Conservation (phyloP, 2,329 filamentous ascomycete genomes). For the Periglandula ipomoeae region DNA sequence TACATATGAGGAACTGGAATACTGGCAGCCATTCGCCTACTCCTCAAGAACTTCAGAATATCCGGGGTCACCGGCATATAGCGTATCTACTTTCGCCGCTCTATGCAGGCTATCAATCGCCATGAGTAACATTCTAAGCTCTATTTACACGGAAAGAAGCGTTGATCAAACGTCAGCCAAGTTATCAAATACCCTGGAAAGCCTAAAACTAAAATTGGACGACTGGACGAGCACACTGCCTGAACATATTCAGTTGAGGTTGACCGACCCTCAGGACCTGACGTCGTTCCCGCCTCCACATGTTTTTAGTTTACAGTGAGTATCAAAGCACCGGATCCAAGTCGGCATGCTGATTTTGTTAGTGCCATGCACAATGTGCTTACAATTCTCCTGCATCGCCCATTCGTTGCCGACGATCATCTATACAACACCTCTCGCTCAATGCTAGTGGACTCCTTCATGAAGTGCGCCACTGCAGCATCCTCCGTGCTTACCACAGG, state of each 20-base stretch:
- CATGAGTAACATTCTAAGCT: slow-evolving; percentile 35
- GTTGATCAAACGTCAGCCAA: slow-evolving; percentile 24
- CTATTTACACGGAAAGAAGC: slow-evolving; percentile 34
- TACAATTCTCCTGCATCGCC: slow-evolving; percentile 43
- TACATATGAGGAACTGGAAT: slow-evolving; percentile 42
- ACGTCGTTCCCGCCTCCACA: slow-evolving; percentile 30
- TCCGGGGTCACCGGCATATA: slow-evolving; percentile 29
- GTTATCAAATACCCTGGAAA: slow-evolving; percentile 25
- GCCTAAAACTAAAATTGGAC: slow-evolving; percentile 30
- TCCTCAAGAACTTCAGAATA: slow-evolving; percentile 18
- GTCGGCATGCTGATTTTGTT: not conserved
- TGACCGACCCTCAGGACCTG: slow-evolving; percentile 13
- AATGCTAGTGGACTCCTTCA: slow-evolving; percentile 33
- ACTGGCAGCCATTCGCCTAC: slow-evolving; percentile 37
- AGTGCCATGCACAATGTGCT: slow-evolving; percentile 27
- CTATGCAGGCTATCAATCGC: slow-evolving; percentile 36
- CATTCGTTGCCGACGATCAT: slow-evolving; percentile 41
- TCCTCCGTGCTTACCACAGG: slow-evolving; percentile 34
- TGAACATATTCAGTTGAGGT: slow-evolving; percentile 29
- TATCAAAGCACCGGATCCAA: not conserved
- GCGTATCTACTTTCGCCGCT: slow-evolving; percentile 31
- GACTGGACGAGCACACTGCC: slow-evolving; percentile 34
- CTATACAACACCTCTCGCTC: slow-evolving; percentile 32
- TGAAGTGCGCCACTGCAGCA: slow-evolving; percentile 32
- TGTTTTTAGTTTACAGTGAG: slow-evolving; percentile 31